Percentiles rank a stretch among this genome's conserved stretches.
Evolutionary conservation across 805 yeast genomes (phyloP).

Genomic region (Candida argentea): DNA sequence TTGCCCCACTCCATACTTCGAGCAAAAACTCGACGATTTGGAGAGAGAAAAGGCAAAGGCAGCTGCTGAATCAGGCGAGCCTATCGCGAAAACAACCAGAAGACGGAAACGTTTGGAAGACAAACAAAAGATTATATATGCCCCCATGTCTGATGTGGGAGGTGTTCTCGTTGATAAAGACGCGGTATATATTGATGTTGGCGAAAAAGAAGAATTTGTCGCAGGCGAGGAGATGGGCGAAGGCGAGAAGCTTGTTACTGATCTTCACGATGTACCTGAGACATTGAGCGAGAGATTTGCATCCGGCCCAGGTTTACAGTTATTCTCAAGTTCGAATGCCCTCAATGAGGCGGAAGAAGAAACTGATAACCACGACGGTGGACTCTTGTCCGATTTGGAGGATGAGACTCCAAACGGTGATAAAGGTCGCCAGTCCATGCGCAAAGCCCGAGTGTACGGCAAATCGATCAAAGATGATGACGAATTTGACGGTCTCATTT

Average conservation of each 20-base stretch:
- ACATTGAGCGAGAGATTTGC: conserved; percentile 48
- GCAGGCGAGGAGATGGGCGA: conserved; percentile 60
- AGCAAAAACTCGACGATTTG: conserved; percentile 72
- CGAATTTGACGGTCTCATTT: conserved; percentile 30
- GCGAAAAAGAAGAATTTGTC: conserved; percentile 44
- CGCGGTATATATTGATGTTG: conserved; percentile 89
- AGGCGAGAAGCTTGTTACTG: conserved; percentile 80
- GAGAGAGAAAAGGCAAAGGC: conserved; percentile 65
- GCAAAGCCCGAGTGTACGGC: conserved; percentile 48
- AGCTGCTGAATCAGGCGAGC: conserved; percentile 53
- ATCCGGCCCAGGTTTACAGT: conserved; percentile 60
- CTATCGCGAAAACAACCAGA: conserved; percentile 39
- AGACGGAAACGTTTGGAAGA: conserved; percentile 91
- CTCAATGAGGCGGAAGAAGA: conserved; percentile 32
- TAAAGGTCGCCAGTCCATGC: conserved; percentile 55
- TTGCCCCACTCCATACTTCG: conserved; percentile 93
- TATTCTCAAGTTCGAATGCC: conserved; percentile 57
- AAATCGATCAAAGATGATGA: conserved; percentile 39
- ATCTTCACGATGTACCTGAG: conserved; percentile 60
- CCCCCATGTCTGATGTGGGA: conserved; percentile 99
- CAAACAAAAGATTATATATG: conserved; percentile 87
- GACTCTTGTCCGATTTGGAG: conserved; percentile 20
- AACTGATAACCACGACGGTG: conserved; percentile 24
- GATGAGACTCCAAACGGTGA: conserved; percentile 27
- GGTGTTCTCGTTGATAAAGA: conserved; percentile 96